Evolutionary conservation across 2,329 filamentous ascomycete genomes (phyloP).

Genomic region (Penicillium sp.): DNA sequence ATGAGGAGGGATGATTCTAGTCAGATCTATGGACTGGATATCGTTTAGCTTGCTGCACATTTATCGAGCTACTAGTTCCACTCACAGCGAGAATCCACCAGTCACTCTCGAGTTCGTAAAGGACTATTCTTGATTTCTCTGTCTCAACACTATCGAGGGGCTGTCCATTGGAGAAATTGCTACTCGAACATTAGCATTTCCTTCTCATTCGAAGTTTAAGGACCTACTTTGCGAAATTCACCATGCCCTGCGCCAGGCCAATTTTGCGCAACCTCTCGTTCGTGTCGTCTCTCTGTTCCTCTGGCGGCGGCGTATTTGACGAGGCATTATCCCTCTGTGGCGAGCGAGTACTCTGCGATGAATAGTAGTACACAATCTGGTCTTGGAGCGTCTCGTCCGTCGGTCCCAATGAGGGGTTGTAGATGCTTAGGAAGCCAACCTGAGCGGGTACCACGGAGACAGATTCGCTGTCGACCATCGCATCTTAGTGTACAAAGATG

Average conservation of each 20-base stretch:
- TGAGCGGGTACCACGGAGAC: slow-evolving; percentile 66
- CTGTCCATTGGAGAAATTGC: slow-evolving; percentile 75
- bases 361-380: slow-evolving; percentile 83
- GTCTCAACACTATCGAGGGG: slow-evolving; percentile 85
- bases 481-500: slow-evolving; percentile 20
- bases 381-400: slow-evolving; percentile 70
- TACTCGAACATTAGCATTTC: slow-evolving; percentile 26
- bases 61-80: slow-evolving; percentile 13
- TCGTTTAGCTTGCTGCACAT: slow-evolving; percentile 10
- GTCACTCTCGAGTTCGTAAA: slow-evolving; percentile 80
- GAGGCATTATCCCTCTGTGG: slow-evolving; percentile 16
- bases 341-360: slow-evolving; percentile 24
- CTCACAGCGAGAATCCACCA: slow-evolving; percentile 95
- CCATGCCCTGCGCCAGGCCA: slow-evolving; percentile 93
- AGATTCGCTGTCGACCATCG: slow-evolving; percentile 36
- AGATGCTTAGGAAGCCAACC: slow-evolving; percentile 88
- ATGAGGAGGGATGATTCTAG: slow-evolving; percentile 60
- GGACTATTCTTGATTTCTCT: slow-evolving; percentile 76
- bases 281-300: slow-evolving; percentile 57
- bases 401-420: slow-evolving; percentile 77
- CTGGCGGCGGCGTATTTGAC: slow-evolving; percentile 11
- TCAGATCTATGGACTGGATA: slow-evolving; percentile 72
- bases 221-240: slow-evolving; percentile 77
- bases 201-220: slow-evolving; percentile 17
- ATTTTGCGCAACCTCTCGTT: slow-evolving; percentile 90